Percentiles rank a stretch among this genome's conserved stretches.
phyloP scores from a whole-genome alignment of 2,329 filamentous ascomycete species.

The Curvularia spicifera region DNA sequence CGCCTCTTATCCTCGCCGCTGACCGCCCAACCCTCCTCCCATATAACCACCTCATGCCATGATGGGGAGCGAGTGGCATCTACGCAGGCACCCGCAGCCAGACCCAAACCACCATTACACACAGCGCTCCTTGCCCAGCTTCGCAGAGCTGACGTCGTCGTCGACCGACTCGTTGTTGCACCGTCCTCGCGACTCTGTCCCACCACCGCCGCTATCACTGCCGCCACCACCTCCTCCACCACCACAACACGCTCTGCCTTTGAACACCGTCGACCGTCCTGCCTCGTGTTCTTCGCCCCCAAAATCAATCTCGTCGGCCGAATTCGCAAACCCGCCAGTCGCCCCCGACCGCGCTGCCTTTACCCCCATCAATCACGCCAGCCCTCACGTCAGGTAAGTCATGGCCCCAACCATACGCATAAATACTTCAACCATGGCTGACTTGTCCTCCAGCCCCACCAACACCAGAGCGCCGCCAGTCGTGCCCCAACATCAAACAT shows the following conservation, averaged over 20 bases:
- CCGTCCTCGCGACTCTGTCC: conserved; percentile 21
- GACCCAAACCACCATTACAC: conserved; percentile 15
- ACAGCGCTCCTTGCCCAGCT: conserved; percentile 30
- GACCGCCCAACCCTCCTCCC: conserved; percentile 8
- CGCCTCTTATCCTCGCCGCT: conserved; percentile 7
- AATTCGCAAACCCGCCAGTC: conserved; percentile 10
- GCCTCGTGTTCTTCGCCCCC: conserved; percentile 15
- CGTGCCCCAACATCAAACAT: conserved; percentile 14
- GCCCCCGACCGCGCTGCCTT: conserved; percentile 13
- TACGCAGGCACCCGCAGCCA: conserved; percentile 17
- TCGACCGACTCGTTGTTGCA: conserved; percentile 25
- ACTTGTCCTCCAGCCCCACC: conserved; percentile 20
- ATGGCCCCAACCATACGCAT: neutral
- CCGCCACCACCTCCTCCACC: conserved; percentile 4
- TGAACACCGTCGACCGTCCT: conserved; percentile 12
- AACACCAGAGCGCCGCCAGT: conserved; percentile 14
- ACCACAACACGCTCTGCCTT: neutral
- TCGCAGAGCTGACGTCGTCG: conserved; percentile 33
- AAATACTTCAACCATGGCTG: conserved; percentile 14
- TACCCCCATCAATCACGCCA: conserved; percentile 24
- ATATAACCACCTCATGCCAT: conserved; percentile 17
- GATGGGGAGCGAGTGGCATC: conserved; percentile 28
- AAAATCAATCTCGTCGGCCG: neutral
- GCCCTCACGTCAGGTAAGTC: conserved; percentile 27
- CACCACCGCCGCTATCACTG: conserved; percentile 4